phyloP scores from a whole-genome alignment of 2,329 filamentous ascomycete species.

The Fusarium napiforme region DNA sequence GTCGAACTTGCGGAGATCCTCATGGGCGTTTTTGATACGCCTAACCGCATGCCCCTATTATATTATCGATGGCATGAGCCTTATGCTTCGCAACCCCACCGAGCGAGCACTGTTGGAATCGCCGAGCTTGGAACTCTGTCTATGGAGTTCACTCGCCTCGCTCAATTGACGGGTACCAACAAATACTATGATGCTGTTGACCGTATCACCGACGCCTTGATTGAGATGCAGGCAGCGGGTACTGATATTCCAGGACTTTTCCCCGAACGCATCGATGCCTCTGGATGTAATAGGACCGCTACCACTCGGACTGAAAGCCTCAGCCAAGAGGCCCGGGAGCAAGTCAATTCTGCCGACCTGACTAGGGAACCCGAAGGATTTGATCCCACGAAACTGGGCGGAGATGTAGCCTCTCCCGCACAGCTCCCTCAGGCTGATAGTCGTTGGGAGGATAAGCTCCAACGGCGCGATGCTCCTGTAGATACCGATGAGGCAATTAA shows the following conservation, averaged over 20 bases:
- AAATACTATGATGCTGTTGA: constrained; percentile 93
- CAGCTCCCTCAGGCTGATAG: constrained; percentile 26
- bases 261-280: constrained; percentile 80
- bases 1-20: constrained; percentile 82
- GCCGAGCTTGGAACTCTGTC: constrained; percentile 84
- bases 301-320: constrained; percentile 44
- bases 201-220: constrained; percentile 83
- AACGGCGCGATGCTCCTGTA: constrained; percentile 17
- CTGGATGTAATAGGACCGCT: constrained; percentile 76
- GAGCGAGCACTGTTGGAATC: constrained; percentile 67
- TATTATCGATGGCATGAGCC: constrained; percentile 82
- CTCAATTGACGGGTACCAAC: constrained; percentile 82
- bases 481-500: not conserved
- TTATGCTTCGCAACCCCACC: constrained; percentile 70
- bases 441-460: constrained; percentile 36
- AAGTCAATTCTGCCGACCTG: constrained; percentile 49
- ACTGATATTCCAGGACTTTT: constrained; percentile 83
- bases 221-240: constrained; percentile 75
- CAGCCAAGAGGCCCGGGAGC: constrained; percentile 51
- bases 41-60: constrained; percentile 89
- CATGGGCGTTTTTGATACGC: constrained; percentile 88
- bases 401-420: constrained; percentile 8
- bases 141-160: constrained; percentile 89
- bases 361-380: constrained; percentile 46
- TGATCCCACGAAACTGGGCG: constrained; percentile 14